Percentiles rank a stretch among this genome's conserved stretches.
Conservation (phyloP, 2,329 filamentous ascomycete species). For the Trichoderma endophyticum region DNA sequence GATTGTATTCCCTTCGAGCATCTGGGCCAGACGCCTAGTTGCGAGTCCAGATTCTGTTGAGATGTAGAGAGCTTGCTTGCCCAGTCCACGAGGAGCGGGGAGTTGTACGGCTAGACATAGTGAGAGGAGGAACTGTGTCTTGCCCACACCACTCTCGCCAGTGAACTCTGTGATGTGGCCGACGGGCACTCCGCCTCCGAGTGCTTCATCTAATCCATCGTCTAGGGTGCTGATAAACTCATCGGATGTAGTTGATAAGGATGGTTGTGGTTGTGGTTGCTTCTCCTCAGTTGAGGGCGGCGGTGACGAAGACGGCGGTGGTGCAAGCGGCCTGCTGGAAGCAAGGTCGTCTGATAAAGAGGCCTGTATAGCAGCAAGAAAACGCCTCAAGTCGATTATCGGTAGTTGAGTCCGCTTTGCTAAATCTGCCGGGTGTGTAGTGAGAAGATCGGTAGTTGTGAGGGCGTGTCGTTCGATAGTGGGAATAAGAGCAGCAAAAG, state of each 20-base stretch:
- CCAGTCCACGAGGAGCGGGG: constrained; percentile 66
- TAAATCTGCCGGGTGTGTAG: constrained; percentile 76
- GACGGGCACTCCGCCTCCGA: constrained; percentile 76
- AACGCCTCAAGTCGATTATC: constrained; percentile 71
- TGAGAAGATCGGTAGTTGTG: constrained; percentile 79
- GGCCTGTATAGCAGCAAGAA: constrained; percentile 64
- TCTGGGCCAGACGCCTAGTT: constrained; percentile 76
- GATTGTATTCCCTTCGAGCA: constrained; percentile 65
- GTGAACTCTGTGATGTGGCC: constrained; percentile 85
- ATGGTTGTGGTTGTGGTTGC: neutral
- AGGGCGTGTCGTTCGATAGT: constrained; percentile 75
- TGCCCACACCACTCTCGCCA: constrained; percentile 90
- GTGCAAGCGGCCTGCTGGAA: constrained; percentile 26
- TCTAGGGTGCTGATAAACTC: constrained; percentile 78
- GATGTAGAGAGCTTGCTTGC: constrained; percentile 80
- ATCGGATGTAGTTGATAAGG: constrained; percentile 37
- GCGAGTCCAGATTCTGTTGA: constrained; percentile 86
- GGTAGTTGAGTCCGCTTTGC: constrained; percentile 83
- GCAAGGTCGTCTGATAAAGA: constrained; percentile 63
- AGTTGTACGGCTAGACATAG: constrained; percentile 84
- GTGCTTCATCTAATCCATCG: constrained; percentile 60
- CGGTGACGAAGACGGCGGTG: neutral
- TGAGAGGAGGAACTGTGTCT: constrained; percentile 88
- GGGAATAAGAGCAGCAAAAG: constrained; percentile 72
- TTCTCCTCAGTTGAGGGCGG: neutral